Evolutionary conservation across 495 filamentous ascomycete genomes (phyloP).

Genomic region (Aspergillus funiculosus): DNA sequence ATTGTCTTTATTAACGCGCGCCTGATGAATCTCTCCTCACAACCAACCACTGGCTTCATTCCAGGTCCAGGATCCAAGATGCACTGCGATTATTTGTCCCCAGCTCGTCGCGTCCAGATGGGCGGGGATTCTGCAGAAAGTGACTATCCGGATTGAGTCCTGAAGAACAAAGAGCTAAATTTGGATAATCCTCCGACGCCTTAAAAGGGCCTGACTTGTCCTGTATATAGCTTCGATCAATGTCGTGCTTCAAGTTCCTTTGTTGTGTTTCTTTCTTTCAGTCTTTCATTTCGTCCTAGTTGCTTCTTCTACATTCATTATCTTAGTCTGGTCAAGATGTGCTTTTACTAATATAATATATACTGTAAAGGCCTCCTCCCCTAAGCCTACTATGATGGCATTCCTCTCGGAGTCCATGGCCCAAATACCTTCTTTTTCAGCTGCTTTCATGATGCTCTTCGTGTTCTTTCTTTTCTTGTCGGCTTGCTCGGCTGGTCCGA

Average conservation of each 20-base stretch:
- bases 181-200: not conserved
- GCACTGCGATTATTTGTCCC: not conserved
- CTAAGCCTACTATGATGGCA: not conserved
- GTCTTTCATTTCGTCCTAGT: not conserved
- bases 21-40: slow-evolving; percentile 3
- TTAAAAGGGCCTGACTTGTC: not conserved
- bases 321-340: not conserved
- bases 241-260: not conserved
- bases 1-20: slow-evolving; percentile 13
- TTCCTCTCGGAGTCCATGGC: not conserved
- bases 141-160: too few species aligned
- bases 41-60: slow-evolving; percentile 5
- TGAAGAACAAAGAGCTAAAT: slow-evolving; percentile 3
- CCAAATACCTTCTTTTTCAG: slow-evolving; percentile 2
- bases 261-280: not conserved
- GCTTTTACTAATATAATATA: not conserved
- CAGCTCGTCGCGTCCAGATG: not conserved
- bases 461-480: slow-evolving; percentile 17
- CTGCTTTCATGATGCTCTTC: slow-evolving; percentile 21
- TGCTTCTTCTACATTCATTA: not conserved
- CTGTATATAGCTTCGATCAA: not conserved
- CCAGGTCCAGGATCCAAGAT: not conserved
- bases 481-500: slow-evolving; percentile 36
- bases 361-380: not conserved
- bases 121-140: not conserved